Conservation (phyloP, 164 flowering plant genomes). For the Aristolochia californica region DNA sequence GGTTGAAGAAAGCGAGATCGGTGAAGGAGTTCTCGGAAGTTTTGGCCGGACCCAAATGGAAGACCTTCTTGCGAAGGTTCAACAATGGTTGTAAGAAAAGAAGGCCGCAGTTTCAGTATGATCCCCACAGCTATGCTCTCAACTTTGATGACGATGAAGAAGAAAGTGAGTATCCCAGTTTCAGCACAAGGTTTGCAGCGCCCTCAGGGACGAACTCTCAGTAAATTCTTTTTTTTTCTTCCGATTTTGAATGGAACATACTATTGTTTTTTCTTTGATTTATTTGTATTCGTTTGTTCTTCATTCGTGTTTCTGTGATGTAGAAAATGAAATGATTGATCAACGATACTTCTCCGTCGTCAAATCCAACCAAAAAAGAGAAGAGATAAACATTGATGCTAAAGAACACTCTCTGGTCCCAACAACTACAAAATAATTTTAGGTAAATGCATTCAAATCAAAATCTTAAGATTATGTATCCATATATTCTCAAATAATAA, state of each 20-base stretch:
- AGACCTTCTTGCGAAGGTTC: conserved; percentile 36
- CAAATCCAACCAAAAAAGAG: too few relatives aligned
- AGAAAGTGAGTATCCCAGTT: not conserved
- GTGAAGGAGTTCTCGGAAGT: conserved; percentile 79
- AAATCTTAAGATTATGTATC: too few relatives aligned
- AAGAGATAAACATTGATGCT: too few relatives aligned
- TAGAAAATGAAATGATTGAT: too few relatives aligned
- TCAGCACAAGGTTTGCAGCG: not conserved
- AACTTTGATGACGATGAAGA: conserved; percentile 3
- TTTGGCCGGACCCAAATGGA: conserved; percentile 87
- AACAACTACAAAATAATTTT: too few relatives aligned
- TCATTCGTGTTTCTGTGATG: too few relatives aligned
- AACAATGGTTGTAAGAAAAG: not conserved
- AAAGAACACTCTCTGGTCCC: too few relatives aligned
- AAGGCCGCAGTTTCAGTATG: conserved; percentile 2
- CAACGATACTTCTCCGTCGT: too few relatives aligned
- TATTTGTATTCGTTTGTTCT: too few relatives aligned
- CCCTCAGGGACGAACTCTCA: not conserved
- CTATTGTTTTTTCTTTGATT: not conserved
- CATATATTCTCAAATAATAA: too few relatives aligned
- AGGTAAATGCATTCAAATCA: too few relatives aligned
- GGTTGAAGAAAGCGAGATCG: conserved; percentile 21
- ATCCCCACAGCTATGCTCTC: conserved; percentile 4
- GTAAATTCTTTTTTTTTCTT: not conserved
- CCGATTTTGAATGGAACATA: not conserved